A percentile compares a stretch with the other conserved stretches of the same genome.
Evolutionary conservation across 768 basidiomycete species (phyloP).

Genomic region (Obba rivulosa): DNA sequence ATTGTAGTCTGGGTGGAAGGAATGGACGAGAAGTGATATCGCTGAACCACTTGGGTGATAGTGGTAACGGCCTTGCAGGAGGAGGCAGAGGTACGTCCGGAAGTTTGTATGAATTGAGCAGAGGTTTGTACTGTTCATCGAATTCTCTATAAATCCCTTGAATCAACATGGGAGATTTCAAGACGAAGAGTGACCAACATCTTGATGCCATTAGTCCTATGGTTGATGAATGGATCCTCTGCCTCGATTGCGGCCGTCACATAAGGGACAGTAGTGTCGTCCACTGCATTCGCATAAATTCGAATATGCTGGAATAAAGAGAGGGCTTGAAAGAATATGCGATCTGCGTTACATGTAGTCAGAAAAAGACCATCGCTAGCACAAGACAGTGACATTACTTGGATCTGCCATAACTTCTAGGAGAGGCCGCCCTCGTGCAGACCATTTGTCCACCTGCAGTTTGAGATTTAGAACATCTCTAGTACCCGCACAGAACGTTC

Average conservation of each 20-base stretch:
- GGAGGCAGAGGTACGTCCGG: constrained; percentile 29
- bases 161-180: not conserved
- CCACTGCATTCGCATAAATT: constrained; percentile 78
- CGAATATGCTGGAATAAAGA: constrained; percentile 58
- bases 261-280: constrained; percentile 81
- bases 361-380: not conserved
- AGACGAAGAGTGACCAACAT: constrained; percentile 34
- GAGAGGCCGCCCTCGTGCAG: constrained; percentile 56
- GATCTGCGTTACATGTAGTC: constrained; percentile 36
- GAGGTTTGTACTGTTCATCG: constrained; percentile 47
- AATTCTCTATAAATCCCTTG: constrained; percentile 37
- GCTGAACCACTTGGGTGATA: constrained; percentile 43
- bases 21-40: constrained; percentile 33
- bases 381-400: constrained; percentile 28
- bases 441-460: constrained; percentile 57
- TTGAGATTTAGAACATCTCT: constrained; percentile 44
- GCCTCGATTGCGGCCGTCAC: constrained; percentile 69
- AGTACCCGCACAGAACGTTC: not conserved
- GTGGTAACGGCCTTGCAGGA: constrained; percentile 33
- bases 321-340: constrained; percentile 73
- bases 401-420: constrained; percentile 80
- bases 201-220: constrained; percentile 51
- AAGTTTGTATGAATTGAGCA: constrained; percentile 49
- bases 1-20: constrained; percentile 58
- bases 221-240: constrained; percentile 58